These are phyloP conservation scores for Teratosphaeria destructans DNA, from an alignment of 2,329 filamentous ascomycete genomes.

Conservation along the genomic window DNA sequence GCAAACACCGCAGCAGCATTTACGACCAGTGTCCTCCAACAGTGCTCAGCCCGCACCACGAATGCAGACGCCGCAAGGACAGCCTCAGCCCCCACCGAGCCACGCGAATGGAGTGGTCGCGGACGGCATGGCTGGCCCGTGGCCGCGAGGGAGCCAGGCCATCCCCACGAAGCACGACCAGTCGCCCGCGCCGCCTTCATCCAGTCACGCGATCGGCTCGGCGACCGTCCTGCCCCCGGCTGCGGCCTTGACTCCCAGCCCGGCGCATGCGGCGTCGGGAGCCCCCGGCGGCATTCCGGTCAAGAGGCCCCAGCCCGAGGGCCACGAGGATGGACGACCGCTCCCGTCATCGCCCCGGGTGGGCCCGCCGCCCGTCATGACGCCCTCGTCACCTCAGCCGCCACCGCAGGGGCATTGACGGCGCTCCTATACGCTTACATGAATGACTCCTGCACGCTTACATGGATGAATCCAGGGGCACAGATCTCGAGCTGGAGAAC, in stretches of 20 bases:
- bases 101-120: conserved; percentile 15
- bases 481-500: too few relatives aligned
- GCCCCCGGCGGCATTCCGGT: conserved; percentile 1
- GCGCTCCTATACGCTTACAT: too few relatives aligned
- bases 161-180: conserved; percentile 25
- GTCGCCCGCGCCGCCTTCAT: background rate
- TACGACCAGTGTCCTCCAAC: conserved; percentile 9
- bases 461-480: too few relatives aligned
- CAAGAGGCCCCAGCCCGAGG: background rate
- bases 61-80: conserved; percentile 6
- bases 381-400: background rate
- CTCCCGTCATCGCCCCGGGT: background rate
- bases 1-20: conserved; percentile 2
- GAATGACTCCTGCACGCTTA: too few relatives aligned
- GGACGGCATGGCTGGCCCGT: conserved; percentile 25
- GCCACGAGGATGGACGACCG: background rate
- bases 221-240: conserved; percentile 1
- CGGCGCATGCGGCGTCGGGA: background rate
- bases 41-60: conserved; percentile 2
- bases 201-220: background rate
- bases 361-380: background rate
- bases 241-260: conserved; percentile 1
- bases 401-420: background rate
- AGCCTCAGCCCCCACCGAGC: conserved; percentile 8
- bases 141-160: conserved; percentile 18